A percentile compares a stretch with the other conserved stretches of the same genome.
phyloP scores from a whole-genome alignment of 2,329 filamentous ascomycete genomes.

The Blastomyces silverae region DNA sequence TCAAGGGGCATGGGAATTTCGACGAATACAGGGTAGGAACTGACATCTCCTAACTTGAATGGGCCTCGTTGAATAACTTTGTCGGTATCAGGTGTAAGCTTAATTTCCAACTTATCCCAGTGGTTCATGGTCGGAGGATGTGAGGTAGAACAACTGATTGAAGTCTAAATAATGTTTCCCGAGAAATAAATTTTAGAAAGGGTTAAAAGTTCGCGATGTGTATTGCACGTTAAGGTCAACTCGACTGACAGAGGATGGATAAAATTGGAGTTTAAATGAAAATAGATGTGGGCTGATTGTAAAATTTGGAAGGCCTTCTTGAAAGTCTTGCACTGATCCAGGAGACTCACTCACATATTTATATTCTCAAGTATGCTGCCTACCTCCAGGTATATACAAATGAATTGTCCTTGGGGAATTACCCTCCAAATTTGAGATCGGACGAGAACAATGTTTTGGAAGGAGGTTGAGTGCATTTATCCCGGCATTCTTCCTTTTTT shows the following conservation, averaged over 20 bases:
- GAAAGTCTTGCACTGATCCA: not conserved
- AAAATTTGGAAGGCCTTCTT: not conserved
- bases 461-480: not conserved
- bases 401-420: no score
- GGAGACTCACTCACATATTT: not conserved
- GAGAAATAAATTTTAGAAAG: not conserved
- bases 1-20: no score
- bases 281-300: not conserved
- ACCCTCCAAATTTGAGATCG: not conserved
- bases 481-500: no score
- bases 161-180: not conserved
- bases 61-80: no score
- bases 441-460: not conserved
- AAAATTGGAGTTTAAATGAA: not conserved
- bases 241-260: not conserved
- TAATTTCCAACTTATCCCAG: no score
- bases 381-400: not conserved
- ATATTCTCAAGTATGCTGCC: not conserved
- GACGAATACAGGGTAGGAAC: no score
- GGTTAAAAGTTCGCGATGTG: not conserved
- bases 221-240: not conserved
- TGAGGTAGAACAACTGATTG: not conserved
- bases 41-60: no score
- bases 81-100: no score
- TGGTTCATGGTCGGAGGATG: not conserved